Evolutionary conservation across 108 stramenopile genomes (phyloP), one percentile per base, ranked within the genome.

Genomic region (Pseudonitzschia multistriata): DNA sequence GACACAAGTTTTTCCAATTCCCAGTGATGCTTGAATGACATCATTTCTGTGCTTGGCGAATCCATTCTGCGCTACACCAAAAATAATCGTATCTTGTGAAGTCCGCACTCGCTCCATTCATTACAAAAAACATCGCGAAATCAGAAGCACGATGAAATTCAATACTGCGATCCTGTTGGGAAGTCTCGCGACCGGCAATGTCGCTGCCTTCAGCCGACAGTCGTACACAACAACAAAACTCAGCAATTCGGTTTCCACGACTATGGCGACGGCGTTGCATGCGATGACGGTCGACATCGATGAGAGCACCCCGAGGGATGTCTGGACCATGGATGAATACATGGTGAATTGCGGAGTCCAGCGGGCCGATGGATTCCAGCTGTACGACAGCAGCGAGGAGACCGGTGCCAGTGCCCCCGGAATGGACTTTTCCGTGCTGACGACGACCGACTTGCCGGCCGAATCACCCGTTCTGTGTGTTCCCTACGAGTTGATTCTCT

Each of bases 261-360:
- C 37, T 37, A 8, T 24, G 7, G 1, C 50, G 1, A 52, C 15
- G 7, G 19, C 22, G 24, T 52, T 25, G 8, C 2, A 24, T 19
- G 50, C 25, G 22, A 17, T 13, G 3, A 52, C 22, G 22, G 50
- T 84, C 54, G 71, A 81, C 29, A 57, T 77, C 21, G 57, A 68
- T 47, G 82, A 83, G 31, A 45, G 61, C 37, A 62, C 71, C 54
- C 47, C 34, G 13, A 79, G 83, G 19, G 81, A 84, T 40, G 69
- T 81, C 42, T 71, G 35, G 35, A 49, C 76, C 1, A 70, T 83
- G 47, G 74, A 78, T 11, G 73, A 83, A 63, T 83, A 79, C 79
- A 67, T 76, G 27, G 50, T 62, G 8, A 49, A 40, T 19, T 73
- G 77, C 57, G 82, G 79, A 14, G 75, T 83, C 15, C 76, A 80